Evolutionary conservation across 768 basidiomycete genomes (phyloP).

Genomic region (Mycena vitilis): DNA sequence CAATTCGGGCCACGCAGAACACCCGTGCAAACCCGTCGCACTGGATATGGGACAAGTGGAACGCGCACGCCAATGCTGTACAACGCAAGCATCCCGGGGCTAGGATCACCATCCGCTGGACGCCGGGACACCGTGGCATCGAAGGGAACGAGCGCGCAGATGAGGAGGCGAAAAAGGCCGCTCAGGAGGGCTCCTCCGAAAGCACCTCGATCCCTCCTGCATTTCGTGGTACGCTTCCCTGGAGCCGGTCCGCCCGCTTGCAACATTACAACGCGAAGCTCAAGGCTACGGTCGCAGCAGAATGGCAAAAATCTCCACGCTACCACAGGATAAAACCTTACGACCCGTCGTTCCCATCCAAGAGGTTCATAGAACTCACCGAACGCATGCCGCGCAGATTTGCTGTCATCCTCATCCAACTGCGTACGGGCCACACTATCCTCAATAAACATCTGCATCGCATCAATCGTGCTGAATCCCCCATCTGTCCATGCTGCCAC

Average conservation of each 20-base stretch:
- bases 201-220: not conserved
- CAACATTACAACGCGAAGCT: not conserved
- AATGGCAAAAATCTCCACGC: not conserved
- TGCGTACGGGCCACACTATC: slow-evolving; percentile 33
- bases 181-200: slow-evolving; percentile 13
- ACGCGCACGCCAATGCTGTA: not conserved
- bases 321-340: not conserved
- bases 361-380: not conserved
- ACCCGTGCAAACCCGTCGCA: not conserved
- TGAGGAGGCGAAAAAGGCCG: slow-evolving; percentile 36
- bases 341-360: not conserved
- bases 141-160: slow-evolving; percentile 38
- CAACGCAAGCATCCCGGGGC: not conserved
- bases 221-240: not conserved
- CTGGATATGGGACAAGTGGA: not conserved
- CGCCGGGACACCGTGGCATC: slow-evolving; percentile 38
- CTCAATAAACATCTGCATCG: slow-evolving; percentile 39
- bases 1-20: not conserved
- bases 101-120: slow-evolving; percentile 29
- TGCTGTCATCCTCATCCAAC: slow-evolving; percentile 32
- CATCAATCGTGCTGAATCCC: slow-evolving; percentile 32
- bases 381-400: not conserved
- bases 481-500: slow-evolving; percentile 26
- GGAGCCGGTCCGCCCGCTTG: not conserved
- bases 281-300: not conserved